A percentile compares a stretch with the other conserved stretches of the same genome.
Evolutionary conservation across 441 rosid genomes (phyloP).

Genomic region (Geranium incanum): DNA sequence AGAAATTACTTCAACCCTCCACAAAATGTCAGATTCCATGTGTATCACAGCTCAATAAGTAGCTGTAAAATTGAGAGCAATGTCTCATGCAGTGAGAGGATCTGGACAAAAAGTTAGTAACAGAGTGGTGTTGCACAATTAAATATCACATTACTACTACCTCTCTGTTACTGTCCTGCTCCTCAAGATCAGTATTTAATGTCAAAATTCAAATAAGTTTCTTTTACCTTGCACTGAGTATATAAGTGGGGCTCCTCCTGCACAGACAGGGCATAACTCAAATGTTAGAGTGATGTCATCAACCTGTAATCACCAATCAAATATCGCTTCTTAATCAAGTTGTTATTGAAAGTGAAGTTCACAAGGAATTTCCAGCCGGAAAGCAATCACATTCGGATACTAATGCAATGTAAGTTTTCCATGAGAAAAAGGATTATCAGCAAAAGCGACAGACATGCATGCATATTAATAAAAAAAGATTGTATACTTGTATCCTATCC

Average conservation of each 20-base stretch:
- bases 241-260: slow-evolving; percentile 32
- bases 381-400: slow-evolving; percentile 22
- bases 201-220: slow-evolving; percentile 19
- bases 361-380: slow-evolving; percentile 34
- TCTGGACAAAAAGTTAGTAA: slow-evolving; percentile 24
- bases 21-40: slow-evolving; percentile 50
- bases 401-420: slow-evolving; percentile 37
- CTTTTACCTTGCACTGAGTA: slow-evolving; percentile 15
- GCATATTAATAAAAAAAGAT: slow-evolving; percentile 26
- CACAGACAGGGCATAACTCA: background rate
- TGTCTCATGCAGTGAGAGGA: slow-evolving; percentile 32
- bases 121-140: background rate
- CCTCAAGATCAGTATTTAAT: background rate
- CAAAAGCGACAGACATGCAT: slow-evolving; percentile 41
- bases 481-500: slow-evolving; percentile 34
- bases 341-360: slow-evolving; percentile 40
- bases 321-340: slow-evolving; percentile 25
- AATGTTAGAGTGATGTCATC: slow-evolving; percentile 28
- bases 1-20: slow-evolving; percentile 30
- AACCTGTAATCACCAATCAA: slow-evolving; percentile 20
- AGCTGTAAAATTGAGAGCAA: slow-evolving; percentile 43
- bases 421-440: slow-evolving; percentile 31
- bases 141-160: background rate
- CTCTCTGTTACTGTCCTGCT: background rate
- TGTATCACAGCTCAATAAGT: slow-evolving; percentile 43